Conservation (phyloP, 768 basidiomycete genomes). For the Boletus barrowsii region DNA sequence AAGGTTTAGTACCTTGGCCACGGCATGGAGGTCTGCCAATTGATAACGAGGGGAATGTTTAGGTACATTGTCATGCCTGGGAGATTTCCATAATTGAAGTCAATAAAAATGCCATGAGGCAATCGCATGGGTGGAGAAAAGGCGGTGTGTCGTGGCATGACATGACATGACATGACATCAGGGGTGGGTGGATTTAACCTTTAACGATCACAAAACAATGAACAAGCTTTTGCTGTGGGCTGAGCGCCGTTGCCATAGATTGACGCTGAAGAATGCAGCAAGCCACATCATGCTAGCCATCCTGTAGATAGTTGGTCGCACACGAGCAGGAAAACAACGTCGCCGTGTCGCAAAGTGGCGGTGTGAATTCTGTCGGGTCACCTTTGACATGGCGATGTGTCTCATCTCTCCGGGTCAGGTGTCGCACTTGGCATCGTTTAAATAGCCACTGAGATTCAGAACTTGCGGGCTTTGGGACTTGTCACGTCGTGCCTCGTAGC, state of each 20-base stretch:
- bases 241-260: not conserved
- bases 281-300: constrained; percentile 11
- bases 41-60: not conserved
- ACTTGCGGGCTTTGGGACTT: not conserved
- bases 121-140: constrained; percentile 20
- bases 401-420: not conserved
- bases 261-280: not conserved
- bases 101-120: constrained; percentile 24
- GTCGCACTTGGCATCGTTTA: too few species aligned
- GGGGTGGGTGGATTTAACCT: constrained; percentile 23
- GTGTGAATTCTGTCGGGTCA: not conserved
- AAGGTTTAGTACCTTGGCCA: constrained; percentile 7
- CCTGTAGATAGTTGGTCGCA: constrained; percentile 9
- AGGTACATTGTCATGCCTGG: constrained; percentile 6
- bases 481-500: not conserved
- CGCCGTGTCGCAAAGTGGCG: constrained; percentile 1
- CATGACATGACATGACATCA: constrained; percentile 8
- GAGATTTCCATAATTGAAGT: constrained; percentile 10
- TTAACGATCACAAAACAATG: constrained; percentile 7
- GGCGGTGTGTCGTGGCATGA: constrained; percentile 15
- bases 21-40: constrained; percentile 15
- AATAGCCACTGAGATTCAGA: not conserved
- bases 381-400: constrained; percentile 1
- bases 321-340: not conserved
- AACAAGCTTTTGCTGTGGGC: constrained; percentile 1